phyloP scores from a whole-genome alignment of 345 rosid species.

The Eucalyptus pauciflora region DNA sequence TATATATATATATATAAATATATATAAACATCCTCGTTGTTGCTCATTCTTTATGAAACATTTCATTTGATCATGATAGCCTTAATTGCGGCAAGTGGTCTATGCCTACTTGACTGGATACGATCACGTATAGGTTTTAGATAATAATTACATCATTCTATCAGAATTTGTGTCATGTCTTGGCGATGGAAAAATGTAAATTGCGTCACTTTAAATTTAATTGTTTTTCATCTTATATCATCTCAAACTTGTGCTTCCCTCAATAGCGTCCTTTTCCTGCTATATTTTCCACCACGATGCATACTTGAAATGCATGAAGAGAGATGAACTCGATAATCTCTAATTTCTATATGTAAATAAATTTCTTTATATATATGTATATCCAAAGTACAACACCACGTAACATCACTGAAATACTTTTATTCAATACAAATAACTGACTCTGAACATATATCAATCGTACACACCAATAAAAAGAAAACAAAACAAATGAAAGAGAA shows the following conservation, averaged over 20 bases:
- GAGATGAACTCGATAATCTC: neutral
- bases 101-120: neutral
- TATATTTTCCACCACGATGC: neutral
- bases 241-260: neutral
- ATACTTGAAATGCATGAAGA: neutral
- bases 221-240: neutral
- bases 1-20: no score
- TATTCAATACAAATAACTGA: neutral
- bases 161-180: neutral
- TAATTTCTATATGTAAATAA: neutral
- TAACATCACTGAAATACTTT: neutral
- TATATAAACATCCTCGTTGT: neutral
- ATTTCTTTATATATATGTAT: neutral
- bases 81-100: neutral
- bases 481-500: neutral
- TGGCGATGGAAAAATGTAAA: neutral
- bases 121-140: neutral
- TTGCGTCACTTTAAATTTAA: neutral
- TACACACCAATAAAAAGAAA: neutral
- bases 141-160: neutral
- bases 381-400: neutral
- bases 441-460: neutral
- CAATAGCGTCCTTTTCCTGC: neutral
- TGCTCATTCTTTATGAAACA: neutral
- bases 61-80: neutral